Base-by-base conservation (phyloP, 441 rosid genomes). In the Rhodomyrtus psidioides region DNA sequence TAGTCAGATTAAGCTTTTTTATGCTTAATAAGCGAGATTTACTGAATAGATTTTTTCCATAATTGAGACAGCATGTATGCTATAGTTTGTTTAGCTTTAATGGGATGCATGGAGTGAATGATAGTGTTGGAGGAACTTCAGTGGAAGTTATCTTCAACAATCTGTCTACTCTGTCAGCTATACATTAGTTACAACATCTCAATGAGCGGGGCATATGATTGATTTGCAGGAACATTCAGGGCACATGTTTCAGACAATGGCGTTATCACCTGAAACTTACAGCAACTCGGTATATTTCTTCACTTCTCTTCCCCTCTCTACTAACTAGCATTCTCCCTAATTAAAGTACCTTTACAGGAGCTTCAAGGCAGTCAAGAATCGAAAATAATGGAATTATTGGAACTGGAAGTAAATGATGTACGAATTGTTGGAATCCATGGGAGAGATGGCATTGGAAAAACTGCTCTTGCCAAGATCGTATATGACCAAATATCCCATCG, bases 351-450 rank as follows among this genome's bases (percentile, higher is more conserved):
- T 60, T 60, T 60, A 27, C 15, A 60, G 74, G 39, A 16, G 74
- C 74, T 7, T 60, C 6, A 60, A 60, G 74, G 7, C 39, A 60
- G 42, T 28, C 39, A 28, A 15, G 39, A 6, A 15, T 4, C 0
- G 2, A 1, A 60, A 60, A 15, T 60, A 60, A 28, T 15, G 7
- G 16, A 9, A 4, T 28, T 60, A 28, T 60, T 60, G 70, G 70
- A 60, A 4, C 0, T 4, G 10, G 39, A 15, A 27, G 5, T 0
- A 28, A 60, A 27, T 0, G 39, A 1, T 1, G 39, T 28, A 28
- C 10, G 23, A 28, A 7, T 60, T 60, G 42, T 60, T 60, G 74
- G 74, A 28, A 60, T 60, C 74, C 39, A 15, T 60, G 74, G 39
- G 6, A 60, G 6, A 60, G 74, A 60, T 60, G 74, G 42, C 39